Conservation (phyloP, 441 rosid species). For the Hura crepitans region DNA sequence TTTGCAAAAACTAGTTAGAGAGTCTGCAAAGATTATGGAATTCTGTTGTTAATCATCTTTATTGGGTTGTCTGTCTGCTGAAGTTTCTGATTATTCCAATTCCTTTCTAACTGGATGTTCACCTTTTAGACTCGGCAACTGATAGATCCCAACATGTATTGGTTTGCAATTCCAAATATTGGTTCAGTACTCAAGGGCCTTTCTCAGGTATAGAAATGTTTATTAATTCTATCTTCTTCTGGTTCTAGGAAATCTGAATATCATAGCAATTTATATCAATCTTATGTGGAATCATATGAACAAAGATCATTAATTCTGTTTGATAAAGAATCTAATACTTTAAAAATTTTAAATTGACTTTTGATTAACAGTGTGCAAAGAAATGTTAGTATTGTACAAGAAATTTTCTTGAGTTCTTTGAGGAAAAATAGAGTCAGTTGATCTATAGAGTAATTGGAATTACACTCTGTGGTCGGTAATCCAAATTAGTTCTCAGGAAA, state of each 20-base stretch:
- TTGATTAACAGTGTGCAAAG: neutral
- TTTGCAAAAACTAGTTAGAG: neutral
- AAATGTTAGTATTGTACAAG: neutral
- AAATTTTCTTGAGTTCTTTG: neutral
- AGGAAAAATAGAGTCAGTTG: neutral
- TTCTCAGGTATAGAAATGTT: slow-evolving; percentile 51
- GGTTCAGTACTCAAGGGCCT: slow-evolving; percentile 84
- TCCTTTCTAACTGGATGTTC: slow-evolving; percentile 22
- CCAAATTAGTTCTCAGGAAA: neutral
- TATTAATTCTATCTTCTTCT: neutral
- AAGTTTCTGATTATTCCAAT: slow-evolving; percentile 2
- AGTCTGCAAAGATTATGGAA: neutral
- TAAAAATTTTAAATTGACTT: slow-evolving; percentile 3
- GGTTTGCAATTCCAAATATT: slow-evolving; percentile 85
- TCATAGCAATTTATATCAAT: neutral
- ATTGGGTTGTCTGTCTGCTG: slow-evolving; percentile 1
- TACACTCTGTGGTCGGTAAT: neutral
- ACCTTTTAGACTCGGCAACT: slow-evolving; percentile 72
- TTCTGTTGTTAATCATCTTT: neutral
- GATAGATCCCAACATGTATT: slow-evolving; percentile 78
- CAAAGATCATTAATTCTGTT: neutral
- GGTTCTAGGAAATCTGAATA: neutral
- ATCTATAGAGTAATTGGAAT: neutral
- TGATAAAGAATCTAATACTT: neutral
- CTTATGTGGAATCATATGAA: neutral